Base-by-base conservation (phyloP, 2,329 filamentous ascomycete genomes). In the Pseudocercospora musae region DNA sequence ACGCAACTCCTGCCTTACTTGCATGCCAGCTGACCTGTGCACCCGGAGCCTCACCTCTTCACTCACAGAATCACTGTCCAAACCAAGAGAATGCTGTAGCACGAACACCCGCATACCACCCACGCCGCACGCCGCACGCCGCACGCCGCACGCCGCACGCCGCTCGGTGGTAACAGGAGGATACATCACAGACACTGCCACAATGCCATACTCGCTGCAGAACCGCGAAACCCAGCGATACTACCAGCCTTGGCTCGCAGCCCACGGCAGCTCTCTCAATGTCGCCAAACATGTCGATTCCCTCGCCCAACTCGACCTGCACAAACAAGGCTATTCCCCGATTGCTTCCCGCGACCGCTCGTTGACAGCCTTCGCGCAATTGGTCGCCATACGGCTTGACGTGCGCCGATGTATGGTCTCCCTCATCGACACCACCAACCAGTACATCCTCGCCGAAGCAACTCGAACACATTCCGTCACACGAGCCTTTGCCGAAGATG, bases 401-500 rank as follows among this genome's bases (percentile, higher is more conserved):
- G 71, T 72, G 2, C 70, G 73, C 23, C 71, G 77, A 10, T 72
- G 71, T 25, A 72, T 78, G 66, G 70, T 79, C 58, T 80, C 77
- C 63, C 73, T 84, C 10, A 79, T 84, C 58, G 81, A 82, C 65
- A 75, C 77, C 21, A 75, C 80, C 8, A 76, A 73, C 21, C 80
- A 83, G 64, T 83, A 80, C 61, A 78, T 83, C 27, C 70, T 84
- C 15, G 80, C 80, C n/a, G 82, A 84, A 68, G 78, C 80, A 15
- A 81, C 80, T 2, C 76, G 74, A 60, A 77, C 76, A 0, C 67
- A 50, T 8, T 73, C 74, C 44, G 58, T 31, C 67, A 80, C 18
- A 71, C 73, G 68, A n/a, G 62, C 71, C 5, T 72, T 71, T 37
- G 76, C 79, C 9, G 65, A 73, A 2, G 56, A 71, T 61, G 55